Conservation (phyloP, 2,329 filamentous ascomycete species). For the Tolypocladium amazonense region DNA sequence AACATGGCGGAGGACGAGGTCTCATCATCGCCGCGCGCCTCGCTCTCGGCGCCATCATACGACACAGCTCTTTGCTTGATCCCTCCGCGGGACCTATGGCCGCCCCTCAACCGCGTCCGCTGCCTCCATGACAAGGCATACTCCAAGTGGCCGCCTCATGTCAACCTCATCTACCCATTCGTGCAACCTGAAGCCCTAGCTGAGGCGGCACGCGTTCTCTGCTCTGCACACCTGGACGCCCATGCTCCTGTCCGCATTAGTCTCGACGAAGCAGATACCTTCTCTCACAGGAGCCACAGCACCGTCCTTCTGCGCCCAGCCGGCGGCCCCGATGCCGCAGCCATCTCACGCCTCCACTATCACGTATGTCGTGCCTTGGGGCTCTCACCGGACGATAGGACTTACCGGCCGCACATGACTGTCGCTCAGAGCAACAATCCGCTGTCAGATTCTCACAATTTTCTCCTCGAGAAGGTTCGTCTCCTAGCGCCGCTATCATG, state of each 20-base stretch:
- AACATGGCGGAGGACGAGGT: neutral
- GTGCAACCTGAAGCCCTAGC: conserved; percentile 36
- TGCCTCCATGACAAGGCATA: conserved; percentile 52
- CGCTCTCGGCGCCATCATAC: conserved; percentile 13
- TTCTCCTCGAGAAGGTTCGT: conserved; percentile 40
- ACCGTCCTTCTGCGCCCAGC: conserved; percentile 34
- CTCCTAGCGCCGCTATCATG: conserved; percentile 38
- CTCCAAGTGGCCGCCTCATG: conserved; percentile 53
- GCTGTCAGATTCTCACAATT: conserved; percentile 32
- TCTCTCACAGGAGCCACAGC: conserved; percentile 36
- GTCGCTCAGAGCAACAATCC: conserved; percentile 46
- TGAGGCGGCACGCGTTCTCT: conserved; percentile 23
- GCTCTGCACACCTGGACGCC: conserved; percentile 5
- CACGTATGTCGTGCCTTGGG: conserved; percentile 25
- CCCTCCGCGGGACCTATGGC: conserved; percentile 37
- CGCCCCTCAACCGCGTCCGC: conserved; percentile 42
- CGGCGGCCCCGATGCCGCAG: neutral
- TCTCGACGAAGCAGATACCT: conserved; percentile 33
- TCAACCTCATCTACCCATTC: conserved; percentile 59
- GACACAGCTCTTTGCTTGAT: conserved; percentile 53
- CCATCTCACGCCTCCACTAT: conserved; percentile 22
- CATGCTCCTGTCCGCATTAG: conserved; percentile 11
- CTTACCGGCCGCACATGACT: conserved; percentile 42
- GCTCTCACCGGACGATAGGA: conserved; percentile 8
- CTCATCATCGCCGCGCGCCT: neutral